Conservation (phyloP, 108 stramenopile genomes). For the Cafeteria roenbergensis region DNA sequence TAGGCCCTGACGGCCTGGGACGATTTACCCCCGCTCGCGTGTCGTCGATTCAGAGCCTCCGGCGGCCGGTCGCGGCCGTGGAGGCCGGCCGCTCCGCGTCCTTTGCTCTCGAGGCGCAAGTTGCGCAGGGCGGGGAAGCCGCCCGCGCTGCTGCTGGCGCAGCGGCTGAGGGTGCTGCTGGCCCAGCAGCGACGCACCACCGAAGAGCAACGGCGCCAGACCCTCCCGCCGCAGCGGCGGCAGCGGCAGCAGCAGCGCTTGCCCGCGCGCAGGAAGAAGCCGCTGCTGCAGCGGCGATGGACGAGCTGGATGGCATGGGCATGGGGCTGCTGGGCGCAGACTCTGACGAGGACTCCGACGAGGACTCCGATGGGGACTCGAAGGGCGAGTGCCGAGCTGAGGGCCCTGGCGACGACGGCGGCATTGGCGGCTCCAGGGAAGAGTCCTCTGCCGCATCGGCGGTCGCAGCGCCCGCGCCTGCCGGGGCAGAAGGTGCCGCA, state of each 20-base stretch:
- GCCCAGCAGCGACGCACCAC: not conserved
- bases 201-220: not conserved
- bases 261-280: too few species aligned
- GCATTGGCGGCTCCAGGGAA: not conserved
- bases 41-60: not conserved
- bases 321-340: too few species aligned
- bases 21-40: not conserved
- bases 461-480: not conserved
- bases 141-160: not conserved
- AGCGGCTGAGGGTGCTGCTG: not conserved
- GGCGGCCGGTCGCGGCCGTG: not conserved
- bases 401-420: not conserved
- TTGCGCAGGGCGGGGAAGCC: not conserved
- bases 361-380: not conserved
- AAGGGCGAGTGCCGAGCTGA: not conserved
- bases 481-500: not conserved
- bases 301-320: too few species aligned
- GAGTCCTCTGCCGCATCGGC: not conserved
- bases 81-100: constrained; percentile 1
- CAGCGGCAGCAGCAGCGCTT: not conserved
- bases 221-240: not conserved
- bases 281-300: too few species aligned
- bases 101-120: not conserved
- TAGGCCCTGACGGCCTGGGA: constrained; percentile 11
- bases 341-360: too few species aligned